Conservation (phyloP, 139 green algal genomes). For the Micromonas pusilla region DNA sequence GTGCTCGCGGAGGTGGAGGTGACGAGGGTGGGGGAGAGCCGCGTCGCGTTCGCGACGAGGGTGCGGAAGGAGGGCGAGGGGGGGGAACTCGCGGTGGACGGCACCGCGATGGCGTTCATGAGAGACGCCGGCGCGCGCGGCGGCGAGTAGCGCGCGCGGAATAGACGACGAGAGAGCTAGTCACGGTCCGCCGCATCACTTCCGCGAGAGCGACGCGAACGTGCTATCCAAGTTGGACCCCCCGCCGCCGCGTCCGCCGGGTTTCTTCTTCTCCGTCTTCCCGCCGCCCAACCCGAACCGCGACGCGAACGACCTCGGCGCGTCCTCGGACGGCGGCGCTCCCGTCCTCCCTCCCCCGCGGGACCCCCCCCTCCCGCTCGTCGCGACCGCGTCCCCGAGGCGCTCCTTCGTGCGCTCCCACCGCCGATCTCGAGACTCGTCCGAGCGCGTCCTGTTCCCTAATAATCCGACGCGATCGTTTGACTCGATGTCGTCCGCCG, state of each 20-base stretch:
- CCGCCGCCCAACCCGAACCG: neutral
- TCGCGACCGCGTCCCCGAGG: neutral
- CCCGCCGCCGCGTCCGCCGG: too few relatives aligned
- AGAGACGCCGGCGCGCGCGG: too few relatives aligned
- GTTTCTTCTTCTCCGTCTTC: neutral
- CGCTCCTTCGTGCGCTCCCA: neutral
- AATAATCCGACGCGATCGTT: neutral
- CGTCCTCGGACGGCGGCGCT: neutral
- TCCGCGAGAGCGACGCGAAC: neutral
- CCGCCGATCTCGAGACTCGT: neutral
- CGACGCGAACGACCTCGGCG: neutral
- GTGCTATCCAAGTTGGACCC: neutral
- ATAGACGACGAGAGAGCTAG: neutral
- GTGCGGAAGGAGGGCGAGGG: neutral
- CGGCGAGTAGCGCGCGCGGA: too few relatives aligned
- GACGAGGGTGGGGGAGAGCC: neutral
- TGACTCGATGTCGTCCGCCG: too few relatives aligned
- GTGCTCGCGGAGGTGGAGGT: neutral
- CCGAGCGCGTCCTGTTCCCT: too few relatives aligned
- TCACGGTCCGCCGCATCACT: neutral
- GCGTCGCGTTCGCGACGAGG: neutral
- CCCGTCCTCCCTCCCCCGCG: too few relatives aligned
- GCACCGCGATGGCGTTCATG: neutral
- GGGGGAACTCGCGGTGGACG: slow-evolving; percentile 2
- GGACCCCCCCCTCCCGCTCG: neutral